Evolutionary conservation across 176 grass and related monocot genomes (phyloP).

Genomic region (Canna indica): DNA sequence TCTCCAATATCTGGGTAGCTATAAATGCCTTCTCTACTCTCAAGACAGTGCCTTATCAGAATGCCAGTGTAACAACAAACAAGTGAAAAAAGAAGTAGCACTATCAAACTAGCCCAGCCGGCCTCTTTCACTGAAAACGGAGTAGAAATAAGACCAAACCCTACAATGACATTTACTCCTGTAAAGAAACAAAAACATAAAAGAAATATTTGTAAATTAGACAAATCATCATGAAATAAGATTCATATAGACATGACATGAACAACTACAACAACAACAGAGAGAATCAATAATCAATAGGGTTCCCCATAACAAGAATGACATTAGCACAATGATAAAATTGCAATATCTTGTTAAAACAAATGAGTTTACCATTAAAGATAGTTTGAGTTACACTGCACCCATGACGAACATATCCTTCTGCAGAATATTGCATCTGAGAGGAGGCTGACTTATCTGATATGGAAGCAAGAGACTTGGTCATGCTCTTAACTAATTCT

Average conservation of each 20-base stretch:
- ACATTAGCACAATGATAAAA: background rate
- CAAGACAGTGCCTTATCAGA: slow-evolving; percentile 77
- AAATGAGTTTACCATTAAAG: slow-evolving; percentile 53
- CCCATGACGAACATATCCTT: slow-evolving; percentile 49
- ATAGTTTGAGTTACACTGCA: slow-evolving; percentile 86
- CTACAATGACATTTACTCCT: slow-evolving; percentile 80
- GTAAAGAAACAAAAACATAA: background rate
- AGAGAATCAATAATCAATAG: no score
- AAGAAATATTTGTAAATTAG: background rate
- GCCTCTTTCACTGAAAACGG: slow-evolving; percentile 69
- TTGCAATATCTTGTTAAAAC: background rate
- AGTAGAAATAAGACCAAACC: slow-evolving; percentile 81
- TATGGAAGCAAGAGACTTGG: slow-evolving; percentile 27
- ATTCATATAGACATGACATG: background rate
- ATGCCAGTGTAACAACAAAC: slow-evolving; percentile 79
- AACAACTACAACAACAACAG: background rate
- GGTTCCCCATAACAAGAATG: background rate
- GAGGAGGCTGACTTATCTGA: slow-evolving; percentile 42
- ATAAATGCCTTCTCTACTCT: slow-evolving; percentile 79
- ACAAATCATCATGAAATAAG: background rate
- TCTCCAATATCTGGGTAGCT: slow-evolving; percentile 91
- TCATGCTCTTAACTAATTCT: slow-evolving; percentile 27
- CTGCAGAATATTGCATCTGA: slow-evolving; percentile 39
- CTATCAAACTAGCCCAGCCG: slow-evolving; percentile 66
- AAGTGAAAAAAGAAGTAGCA: slow-evolving; percentile 48